A percentile compares a stretch with the other conserved stretches of the same genome.
Conservation (phyloP, 202 grass and related monocot species). For the Musa balbisiana region DNA sequence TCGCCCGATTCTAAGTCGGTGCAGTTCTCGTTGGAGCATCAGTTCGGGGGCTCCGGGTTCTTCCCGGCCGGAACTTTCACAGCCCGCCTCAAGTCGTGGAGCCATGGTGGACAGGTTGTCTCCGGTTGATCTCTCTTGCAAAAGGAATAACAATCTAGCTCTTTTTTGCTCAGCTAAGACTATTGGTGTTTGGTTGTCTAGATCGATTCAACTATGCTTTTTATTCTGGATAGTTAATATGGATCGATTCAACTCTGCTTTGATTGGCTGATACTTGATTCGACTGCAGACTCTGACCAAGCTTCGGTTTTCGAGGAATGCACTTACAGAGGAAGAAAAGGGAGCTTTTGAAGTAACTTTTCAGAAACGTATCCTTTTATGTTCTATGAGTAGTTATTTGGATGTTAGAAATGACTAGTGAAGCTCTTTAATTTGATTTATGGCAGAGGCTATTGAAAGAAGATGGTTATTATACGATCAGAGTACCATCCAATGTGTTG, state of each 20-base stretch:
- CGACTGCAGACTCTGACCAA: constrained; percentile 74
- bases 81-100: constrained; percentile 75
- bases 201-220: not conserved
- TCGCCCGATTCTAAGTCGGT: constrained; percentile 56
- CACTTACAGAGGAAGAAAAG: constrained; percentile 54
- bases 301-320: constrained; percentile 80
- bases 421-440: constrained; percentile 20
- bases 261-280: constrained; percentile 9
- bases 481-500: constrained; percentile 80
- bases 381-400: not conserved
- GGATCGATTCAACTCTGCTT: not conserved
- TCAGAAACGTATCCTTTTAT: constrained; percentile 8
- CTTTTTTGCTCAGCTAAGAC: too few species aligned
- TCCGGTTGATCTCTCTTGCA: not conserved
- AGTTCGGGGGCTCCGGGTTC: constrained; percentile 59
- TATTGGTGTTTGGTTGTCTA: too few species aligned
- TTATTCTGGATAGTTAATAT: not conserved
- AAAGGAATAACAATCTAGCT: too few species aligned
- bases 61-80: constrained; percentile 61
- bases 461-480: constrained; percentile 81
- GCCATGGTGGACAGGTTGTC: constrained; percentile 66
- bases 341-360: constrained; percentile 59
- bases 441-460: constrained; percentile 67
- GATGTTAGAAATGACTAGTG: constrained; percentile 8
- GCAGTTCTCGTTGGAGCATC: constrained; percentile 82